A percentile compares a stretch with the other conserved stretches of the same genome.
phyloP scores from a whole-genome alignment of 2,329 filamentous ascomycete species.

The Trichoderma harzianum region DNA sequence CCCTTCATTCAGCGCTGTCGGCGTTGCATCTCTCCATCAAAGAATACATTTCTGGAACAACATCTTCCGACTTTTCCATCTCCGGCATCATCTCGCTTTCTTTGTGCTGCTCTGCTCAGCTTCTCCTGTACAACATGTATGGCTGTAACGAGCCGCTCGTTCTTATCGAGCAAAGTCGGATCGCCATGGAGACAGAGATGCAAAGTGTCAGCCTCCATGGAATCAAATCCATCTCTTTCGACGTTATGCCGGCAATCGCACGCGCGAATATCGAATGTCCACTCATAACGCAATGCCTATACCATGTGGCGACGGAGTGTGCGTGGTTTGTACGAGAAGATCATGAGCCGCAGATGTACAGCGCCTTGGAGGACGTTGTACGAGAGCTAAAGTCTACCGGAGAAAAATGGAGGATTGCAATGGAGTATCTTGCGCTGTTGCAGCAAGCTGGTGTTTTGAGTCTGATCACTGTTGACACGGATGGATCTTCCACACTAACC shows the following conservation, averaged over 20 bases:
- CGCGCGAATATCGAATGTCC: constrained; percentile 7
- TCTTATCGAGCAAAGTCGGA: background rate
- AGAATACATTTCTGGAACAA: background rate
- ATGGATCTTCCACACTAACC: background rate
- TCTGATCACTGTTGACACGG: background rate
- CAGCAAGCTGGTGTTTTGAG: background rate
- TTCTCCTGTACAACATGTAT: constrained; percentile 4
- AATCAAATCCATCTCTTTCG: constrained; percentile 1
- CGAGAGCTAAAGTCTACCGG: background rate
- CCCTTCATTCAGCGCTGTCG: constrained; percentile 1
- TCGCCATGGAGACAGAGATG: constrained; percentile 13
- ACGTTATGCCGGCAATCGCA: background rate
- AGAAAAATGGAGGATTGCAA: background rate
- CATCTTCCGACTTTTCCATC: background rate
- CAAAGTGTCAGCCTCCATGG: background rate
- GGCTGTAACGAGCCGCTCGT: background rate
- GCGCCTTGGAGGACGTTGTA: background rate
- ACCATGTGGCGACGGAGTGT: constrained; percentile 6
- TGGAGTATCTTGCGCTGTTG: background rate
- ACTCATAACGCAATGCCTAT: constrained; percentile 1
- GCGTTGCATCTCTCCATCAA: background rate
- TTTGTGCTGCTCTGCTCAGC: constrained; percentile 1
- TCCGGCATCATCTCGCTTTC: background rate
- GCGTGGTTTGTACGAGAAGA: constrained; percentile 12
- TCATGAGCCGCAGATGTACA: constrained; percentile 7